phyloP scores from a whole-genome alignment of 352 stramenopile genomes.

The Pythium volutum region DNA sequence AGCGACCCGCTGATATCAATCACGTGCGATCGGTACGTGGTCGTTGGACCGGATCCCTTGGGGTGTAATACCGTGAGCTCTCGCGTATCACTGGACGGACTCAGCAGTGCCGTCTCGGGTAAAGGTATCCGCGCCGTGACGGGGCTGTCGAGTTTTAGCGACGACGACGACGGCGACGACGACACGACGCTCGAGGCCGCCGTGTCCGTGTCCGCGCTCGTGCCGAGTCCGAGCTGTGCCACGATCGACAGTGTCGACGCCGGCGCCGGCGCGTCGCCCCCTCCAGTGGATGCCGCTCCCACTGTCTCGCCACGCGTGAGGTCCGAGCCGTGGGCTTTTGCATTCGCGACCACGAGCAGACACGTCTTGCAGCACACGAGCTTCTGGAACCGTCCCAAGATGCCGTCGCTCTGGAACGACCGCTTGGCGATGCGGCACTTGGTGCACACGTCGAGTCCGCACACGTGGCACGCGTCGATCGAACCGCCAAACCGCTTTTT shows the following conservation, averaged over 20 bases:
- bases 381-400: conserved; percentile 20
- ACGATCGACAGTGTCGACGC: no score
- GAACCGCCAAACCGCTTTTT: conserved; percentile 31
- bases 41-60: neutral
- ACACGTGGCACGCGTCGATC: conserved; percentile 33
- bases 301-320: neutral
- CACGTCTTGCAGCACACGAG: conserved; percentile 26
- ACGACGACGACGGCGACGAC: neutral
- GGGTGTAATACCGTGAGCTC: neutral
- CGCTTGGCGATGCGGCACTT: conserved; percentile 33
- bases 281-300: no score
- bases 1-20: conserved; percentile 9
- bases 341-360: conserved; percentile 13
- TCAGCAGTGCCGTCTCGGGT: neutral
- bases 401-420: conserved; percentile 31
- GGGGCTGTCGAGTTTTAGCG: neutral
- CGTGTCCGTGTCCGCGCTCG: neutral
- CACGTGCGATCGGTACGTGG: neutral
- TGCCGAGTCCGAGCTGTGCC: no score
- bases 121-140: no score
- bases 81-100: neutral
- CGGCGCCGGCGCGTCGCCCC: no score
- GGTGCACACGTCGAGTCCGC: conserved; percentile 27
- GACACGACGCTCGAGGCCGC: no score
- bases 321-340: conserved; percentile 7